A percentile compares a stretch with the other conserved stretches of the same genome.
Conservation (phyloP, 306 rosid genomes). For the Pyrus bretschneideri region DNA sequence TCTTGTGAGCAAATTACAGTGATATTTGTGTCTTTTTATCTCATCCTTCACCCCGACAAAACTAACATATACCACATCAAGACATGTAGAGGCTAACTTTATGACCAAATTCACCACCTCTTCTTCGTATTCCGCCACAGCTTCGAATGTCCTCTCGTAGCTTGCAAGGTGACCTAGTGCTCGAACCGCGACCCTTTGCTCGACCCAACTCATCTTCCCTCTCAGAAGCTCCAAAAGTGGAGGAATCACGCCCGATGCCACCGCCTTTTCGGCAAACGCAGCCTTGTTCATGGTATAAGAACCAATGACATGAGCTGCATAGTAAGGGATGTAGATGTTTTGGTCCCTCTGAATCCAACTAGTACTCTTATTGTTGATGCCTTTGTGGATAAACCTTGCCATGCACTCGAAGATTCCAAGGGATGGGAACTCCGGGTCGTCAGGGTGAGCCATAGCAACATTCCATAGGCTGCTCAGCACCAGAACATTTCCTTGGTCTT, state of each 20-base stretch:
- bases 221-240: slow-evolving; percentile 56
- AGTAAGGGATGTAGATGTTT: slow-evolving; percentile 73
- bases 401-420: slow-evolving; percentile 76
- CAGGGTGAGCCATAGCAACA: slow-evolving; percentile 67
- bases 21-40: slow-evolving; percentile 41
- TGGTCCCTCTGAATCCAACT: slow-evolving; percentile 53
- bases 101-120: slow-evolving; percentile 44
- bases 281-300: slow-evolving; percentile 69
- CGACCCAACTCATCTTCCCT: slow-evolving; percentile 70
- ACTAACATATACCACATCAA: slow-evolving; percentile 38
- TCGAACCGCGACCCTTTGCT: slow-evolving; percentile 63
- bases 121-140: slow-evolving; percentile 35
- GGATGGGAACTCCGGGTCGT: slow-evolving; percentile 57
- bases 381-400: slow-evolving; percentile 55
- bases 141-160: slow-evolving; percentile 45
- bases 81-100: slow-evolving; percentile 49
- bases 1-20: slow-evolving; percentile 59
- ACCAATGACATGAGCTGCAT: slow-evolving; percentile 81
- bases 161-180: slow-evolving; percentile 82
- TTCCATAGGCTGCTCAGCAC: slow-evolving; percentile 61
- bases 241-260: slow-evolving; percentile 50
- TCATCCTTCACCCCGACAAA: slow-evolving; percentile 33
- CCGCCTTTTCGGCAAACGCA: slow-evolving; percentile 59
- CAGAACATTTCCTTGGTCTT: slow-evolving; percentile 39
- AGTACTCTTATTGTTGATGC: slow-evolving; percentile 14